Base-by-base conservation (phyloP, 805 yeast genomes). In the Nakazawaea anatomiae region DNA sequence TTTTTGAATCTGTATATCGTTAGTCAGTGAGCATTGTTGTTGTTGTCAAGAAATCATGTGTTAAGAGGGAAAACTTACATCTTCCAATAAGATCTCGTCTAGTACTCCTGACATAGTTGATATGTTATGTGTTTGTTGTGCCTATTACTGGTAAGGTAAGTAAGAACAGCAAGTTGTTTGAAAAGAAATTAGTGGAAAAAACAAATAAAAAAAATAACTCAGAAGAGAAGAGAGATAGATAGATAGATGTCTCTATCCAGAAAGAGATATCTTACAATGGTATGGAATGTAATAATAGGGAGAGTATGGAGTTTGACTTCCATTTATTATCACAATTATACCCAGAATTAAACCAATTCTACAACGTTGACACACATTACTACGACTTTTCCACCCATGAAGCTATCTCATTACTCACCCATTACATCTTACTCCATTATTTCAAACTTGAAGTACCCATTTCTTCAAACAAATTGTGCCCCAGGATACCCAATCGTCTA, bases 11-110 rank as follows among this genome's bases (percentile, higher is more conserved):
- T 72, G 39, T 41, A 11, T 12, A 28, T 38, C 1, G 12, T 18
- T 10, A 40, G 38, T 27, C 18, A 30, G 8, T 12, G 40, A 43
- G 25, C 25, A 18, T 18, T 18, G 25, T 18, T 18, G 25, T 18
- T 18, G 25, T 18, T 18, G 25, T 18, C 3, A 18, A 2, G 25
- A 18, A 18, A 3, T 18, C 25, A 18, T 18, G 25, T 18, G 25
- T 18, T 18, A 18, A 18, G 25, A 18, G 25, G 25, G 27, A 44
- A 12, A 12, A 66, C 76, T 55, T 53, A 76, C 86, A 60, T 88
- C 96, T 54, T 87, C 90, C 54, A 88, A 77, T 34, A 88, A 75
- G 47, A 85, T 71, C 61, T 87, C 91, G 65, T 88, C 96, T 32
- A 88, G 65, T 10, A 73, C 58, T 61, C 72, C 63, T 12, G 80